Base-by-base conservation (phyloP, 148 eudicot species). In the Vaccinium darrowii region DNA sequence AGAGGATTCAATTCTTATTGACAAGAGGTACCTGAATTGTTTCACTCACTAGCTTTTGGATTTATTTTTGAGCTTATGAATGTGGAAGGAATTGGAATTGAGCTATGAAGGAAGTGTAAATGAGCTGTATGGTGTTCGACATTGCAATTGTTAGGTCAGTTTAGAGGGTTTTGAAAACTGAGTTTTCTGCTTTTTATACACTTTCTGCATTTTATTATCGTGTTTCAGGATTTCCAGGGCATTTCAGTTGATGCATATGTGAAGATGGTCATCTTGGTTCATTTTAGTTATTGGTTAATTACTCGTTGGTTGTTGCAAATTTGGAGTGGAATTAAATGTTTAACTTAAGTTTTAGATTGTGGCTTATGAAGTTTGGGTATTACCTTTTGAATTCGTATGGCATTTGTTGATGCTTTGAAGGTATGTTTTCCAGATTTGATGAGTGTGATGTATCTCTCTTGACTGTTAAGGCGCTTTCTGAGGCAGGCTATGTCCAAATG, bases 401-500 rank as follows among this genome's bases (percentile, higher is more conserved):
- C 72, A 27, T 86, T 88, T 60, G 25, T 56, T 83, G 65, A 87
- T 79, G 33, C n/a, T 75, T 30, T n/a, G 36, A 11, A 54, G n/a
- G 69, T 21, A 15, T 25, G 36, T 88, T 72, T 86, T 87, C 74
- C 91, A 97, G 98, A 90, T 97, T 97, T 90, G 98, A 95, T 80
- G 96, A 97, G 85, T 95, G 88, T 90, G 88, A 86, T 83, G 90
- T 97, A 82, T 94, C 98, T 84, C 91, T 94, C 14, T 81, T 91
- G 90, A 93, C 98, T 11, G 91, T 94, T 69, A 92, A 91, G 91
- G 95, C 99, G 23, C 93, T 96, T 88, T 85, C 88, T 57, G 80
- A 87, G 85, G 96, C 98, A 80, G 99, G 98, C 74, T 97, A 95
- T 90, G 90, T 91, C 81, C 93, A 90, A 80, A 92, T 97, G 98